A percentile compares a stretch with the other conserved stretches of the same genome.
These are phyloP conservation scores for Paxillus involutus DNA, from an alignment of 768 basidiomycete genomes.

Conservation along the genomic window DNA sequence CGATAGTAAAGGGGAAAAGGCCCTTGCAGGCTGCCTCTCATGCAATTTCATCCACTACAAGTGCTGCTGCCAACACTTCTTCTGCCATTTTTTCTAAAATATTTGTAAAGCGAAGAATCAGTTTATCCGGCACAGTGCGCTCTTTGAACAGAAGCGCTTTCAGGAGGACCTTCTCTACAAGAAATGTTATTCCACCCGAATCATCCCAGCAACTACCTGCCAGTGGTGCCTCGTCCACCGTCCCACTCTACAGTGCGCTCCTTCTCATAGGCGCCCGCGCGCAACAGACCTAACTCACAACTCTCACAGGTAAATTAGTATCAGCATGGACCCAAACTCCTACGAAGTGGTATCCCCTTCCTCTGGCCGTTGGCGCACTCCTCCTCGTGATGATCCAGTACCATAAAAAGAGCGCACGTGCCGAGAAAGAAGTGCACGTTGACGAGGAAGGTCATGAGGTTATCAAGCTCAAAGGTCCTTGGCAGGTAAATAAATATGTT, in stretches of 20 bases:
- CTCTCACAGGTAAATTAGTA: constrained; percentile 54
- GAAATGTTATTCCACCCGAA: constrained; percentile 32
- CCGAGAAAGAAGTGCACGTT: constrained; percentile 65
- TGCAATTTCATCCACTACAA: constrained; percentile 28
- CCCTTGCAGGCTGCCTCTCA: constrained; percentile 57
- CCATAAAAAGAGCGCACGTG: constrained; percentile 52
- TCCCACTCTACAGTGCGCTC: constrained; percentile 49
- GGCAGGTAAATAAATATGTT: constrained; percentile 63
- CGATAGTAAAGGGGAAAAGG: constrained; percentile 43
- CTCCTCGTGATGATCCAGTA: constrained; percentile 80
- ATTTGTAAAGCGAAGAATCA: constrained; percentile 32
- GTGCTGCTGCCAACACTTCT: constrained; percentile 31
- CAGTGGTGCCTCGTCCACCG: constrained; percentile 23
- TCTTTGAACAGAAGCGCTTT: constrained; percentile 25
- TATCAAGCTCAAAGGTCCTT: constrained; percentile 83
- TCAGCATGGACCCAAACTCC: constrained; percentile 85
- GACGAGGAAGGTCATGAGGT: constrained; percentile 84
- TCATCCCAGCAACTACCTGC: constrained; percentile 45
- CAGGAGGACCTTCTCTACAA: constrained; percentile 25
- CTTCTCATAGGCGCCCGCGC: neutral
- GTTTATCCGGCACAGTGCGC: constrained; percentile 31
- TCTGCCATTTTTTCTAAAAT: constrained; percentile 31
- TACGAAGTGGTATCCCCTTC: constrained; percentile 94
- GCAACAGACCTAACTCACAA: constrained; percentile 8
- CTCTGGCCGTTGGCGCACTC: constrained; percentile 87